Percentiles rank a stretch among this genome's conserved stretches.
Conservation (phyloP, 108 stramenopile species). For the Cyclostephanos invisitatus region DNA sequence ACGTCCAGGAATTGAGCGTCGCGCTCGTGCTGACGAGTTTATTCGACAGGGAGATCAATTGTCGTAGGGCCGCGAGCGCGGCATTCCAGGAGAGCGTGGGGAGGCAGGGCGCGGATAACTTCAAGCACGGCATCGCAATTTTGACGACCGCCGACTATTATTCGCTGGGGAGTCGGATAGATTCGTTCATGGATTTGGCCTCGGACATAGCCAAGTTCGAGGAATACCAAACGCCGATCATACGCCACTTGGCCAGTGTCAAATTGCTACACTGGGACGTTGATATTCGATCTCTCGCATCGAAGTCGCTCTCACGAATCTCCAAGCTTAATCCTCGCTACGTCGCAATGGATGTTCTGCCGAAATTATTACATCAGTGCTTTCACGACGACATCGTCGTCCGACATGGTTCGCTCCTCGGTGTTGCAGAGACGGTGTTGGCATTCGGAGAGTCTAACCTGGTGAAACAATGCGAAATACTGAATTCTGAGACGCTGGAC, state of each 20-base stretch:
- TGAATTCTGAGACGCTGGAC: slow-evolving; percentile 26
- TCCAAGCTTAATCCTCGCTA: slow-evolving; percentile 59
- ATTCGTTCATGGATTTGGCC: slow-evolving; percentile 81
- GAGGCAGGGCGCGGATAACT: slow-evolving; percentile 72
- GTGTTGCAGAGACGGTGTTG: slow-evolving; percentile 81
- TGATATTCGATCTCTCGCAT: slow-evolving; percentile 77
- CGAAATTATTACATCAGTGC: slow-evolving; percentile 66
- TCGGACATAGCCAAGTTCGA: slow-evolving; percentile 77
- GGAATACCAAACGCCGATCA: slow-evolving; percentile 79
- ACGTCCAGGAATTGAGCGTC: slow-evolving; percentile 65
- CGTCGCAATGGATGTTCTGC: slow-evolving; percentile 63
- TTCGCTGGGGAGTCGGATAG: slow-evolving; percentile 90
- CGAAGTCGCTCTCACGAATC: slow-evolving; percentile 73
- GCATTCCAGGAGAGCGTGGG: slow-evolving; percentile 96
- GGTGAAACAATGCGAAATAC: slow-evolving; percentile 14
- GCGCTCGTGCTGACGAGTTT: slow-evolving; percentile 89
- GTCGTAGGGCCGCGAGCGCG: slow-evolving; percentile 96
- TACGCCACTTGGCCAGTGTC: slow-evolving; percentile 68
- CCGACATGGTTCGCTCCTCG: slow-evolving; percentile 88
- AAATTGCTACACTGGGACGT: slow-evolving; percentile 94
- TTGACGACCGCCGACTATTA: slow-evolving; percentile 96
- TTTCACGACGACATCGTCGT: slow-evolving; percentile 64
- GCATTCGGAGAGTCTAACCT: slow-evolving; percentile 57
- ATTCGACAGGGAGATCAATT: slow-evolving; percentile 98
- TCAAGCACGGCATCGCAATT: slow-evolving; percentile 94